Percentiles rank a stretch among this genome's conserved stretches.
phyloP scores from a whole-genome alignment of 176 grass and related monocot genomes.

The Miscanthus lutarioriparius region DNA sequence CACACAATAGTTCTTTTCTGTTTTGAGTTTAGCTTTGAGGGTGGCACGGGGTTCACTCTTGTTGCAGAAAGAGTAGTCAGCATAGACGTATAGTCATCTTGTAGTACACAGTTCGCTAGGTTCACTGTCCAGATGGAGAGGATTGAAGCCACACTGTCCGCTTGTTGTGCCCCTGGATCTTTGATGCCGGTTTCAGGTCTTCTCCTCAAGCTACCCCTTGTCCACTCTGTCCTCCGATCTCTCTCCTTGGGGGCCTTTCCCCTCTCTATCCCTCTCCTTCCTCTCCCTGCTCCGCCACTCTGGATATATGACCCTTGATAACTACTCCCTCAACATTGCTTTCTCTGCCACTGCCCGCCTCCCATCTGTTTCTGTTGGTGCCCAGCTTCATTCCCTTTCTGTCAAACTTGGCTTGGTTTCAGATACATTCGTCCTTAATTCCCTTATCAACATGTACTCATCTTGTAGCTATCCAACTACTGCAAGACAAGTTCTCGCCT shows the following conservation, averaged over 20 bases:
- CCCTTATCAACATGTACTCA: constrained; percentile 79
- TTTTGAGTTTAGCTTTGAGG: neutral
- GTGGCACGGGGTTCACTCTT: neutral
- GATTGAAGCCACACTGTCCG: neutral
- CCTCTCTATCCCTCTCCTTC: constrained; percentile 61
- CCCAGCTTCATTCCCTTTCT: constrained; percentile 66
- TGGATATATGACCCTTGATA: constrained; percentile 49
- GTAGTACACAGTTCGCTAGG: neutral
- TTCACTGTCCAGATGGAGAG: neutral
- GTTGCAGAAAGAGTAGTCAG: neutral
- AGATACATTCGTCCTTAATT: constrained; percentile 82
- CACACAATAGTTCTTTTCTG: neutral
- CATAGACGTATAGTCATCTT: neutral
- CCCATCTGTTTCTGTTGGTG: constrained; percentile 44
- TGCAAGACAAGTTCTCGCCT: constrained; percentile 67
- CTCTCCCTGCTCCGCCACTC: constrained; percentile 50
- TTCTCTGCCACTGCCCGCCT: constrained; percentile 56
- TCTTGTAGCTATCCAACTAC: constrained; percentile 48
- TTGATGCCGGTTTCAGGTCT: constrained; percentile 63
- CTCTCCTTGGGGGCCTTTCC: constrained; percentile 44
- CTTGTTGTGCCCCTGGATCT: neutral
- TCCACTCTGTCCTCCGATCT: constrained; percentile 57
- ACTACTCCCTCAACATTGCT: constrained; percentile 68
- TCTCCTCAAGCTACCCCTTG: constrained; percentile 50
- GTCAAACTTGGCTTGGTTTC: constrained; percentile 60